Evolutionary conservation across 1,284 basidiomycete species (phyloP).

Genomic region (Cerrena zonata): DNA sequence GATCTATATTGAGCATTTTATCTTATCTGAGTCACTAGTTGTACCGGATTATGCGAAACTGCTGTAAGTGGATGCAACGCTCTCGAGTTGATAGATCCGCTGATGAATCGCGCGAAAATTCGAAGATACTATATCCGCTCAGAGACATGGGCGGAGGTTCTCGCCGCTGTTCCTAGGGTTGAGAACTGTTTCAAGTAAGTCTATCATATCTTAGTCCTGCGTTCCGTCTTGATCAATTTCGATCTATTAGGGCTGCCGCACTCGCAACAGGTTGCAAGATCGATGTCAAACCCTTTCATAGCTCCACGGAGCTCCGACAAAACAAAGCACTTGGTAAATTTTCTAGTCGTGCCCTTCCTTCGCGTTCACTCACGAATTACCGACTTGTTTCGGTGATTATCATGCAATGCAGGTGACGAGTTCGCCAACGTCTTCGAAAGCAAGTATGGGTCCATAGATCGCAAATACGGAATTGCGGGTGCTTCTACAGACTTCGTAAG

Average conservation of each 20-base stretch:
- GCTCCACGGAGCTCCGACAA: conserved; percentile 51
- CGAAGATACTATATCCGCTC: conserved; percentile 55
- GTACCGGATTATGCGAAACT: conserved; percentile 76
- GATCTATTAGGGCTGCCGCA: conserved; percentile 53
- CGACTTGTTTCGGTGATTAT: not conserved
- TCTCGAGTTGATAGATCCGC: too few relatives aligned
- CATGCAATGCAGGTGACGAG: conserved; percentile 21
- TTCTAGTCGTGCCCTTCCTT: not conserved
- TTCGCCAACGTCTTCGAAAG: conserved; percentile 23
- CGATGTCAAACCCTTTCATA: conserved; percentile 33
- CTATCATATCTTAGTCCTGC: not conserved
- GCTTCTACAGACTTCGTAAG: conserved; percentile 29
- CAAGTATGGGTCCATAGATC: conserved; percentile 21
- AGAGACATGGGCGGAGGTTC: conserved; percentile 52
- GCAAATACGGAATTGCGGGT: conserved; percentile 17
- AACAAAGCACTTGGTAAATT: conserved; percentile 53
- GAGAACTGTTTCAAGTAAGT: conserved; percentile 25
- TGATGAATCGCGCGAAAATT: too few relatives aligned
- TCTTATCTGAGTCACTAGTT: conserved; percentile 35
- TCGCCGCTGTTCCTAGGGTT: conserved; percentile 33
- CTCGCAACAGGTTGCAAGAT: conserved; percentile 65
- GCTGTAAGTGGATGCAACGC: conserved; percentile 30
- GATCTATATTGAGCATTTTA: not conserved
- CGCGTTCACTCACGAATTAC: not conserved
- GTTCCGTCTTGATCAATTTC: conserved; percentile 49